Evolutionary conservation across 2,329 filamentous ascomycete genomes (phyloP).

Genomic region (Calonectria pseudoturangicola): DNA sequence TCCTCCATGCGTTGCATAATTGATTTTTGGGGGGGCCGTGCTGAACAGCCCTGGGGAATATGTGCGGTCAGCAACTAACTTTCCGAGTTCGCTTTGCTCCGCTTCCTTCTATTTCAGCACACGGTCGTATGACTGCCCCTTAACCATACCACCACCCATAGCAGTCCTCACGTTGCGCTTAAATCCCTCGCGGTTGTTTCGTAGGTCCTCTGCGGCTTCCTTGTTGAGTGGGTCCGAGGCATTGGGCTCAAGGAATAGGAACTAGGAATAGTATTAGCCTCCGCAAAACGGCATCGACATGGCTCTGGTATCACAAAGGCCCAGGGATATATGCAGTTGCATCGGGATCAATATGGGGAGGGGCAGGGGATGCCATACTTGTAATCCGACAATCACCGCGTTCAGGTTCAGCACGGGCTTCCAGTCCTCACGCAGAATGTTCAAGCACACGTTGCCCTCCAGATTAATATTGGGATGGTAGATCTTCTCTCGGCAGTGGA

Average conservation of each 20-base stretch:
- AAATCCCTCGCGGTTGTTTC: slow-evolving; percentile 89
- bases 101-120: slow-evolving; percentile 77
- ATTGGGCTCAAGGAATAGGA: slow-evolving; percentile 98
- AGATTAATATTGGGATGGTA: slow-evolving; percentile 99
- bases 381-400: slow-evolving; percentile 94
- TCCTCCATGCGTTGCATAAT: slow-evolving; percentile 15
- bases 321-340: slow-evolving; percentile 1
- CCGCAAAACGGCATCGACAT: slow-evolving; percentile 15
- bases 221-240: slow-evolving; percentile 98
- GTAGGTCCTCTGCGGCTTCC: slow-evolving; percentile 94
- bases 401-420: slow-evolving; percentile 98
- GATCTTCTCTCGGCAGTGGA: slow-evolving; percentile 97
- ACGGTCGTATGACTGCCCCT: slow-evolving; percentile 83
- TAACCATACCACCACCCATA: slow-evolving; percentile 88
- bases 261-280: slow-evolving; percentile 71
- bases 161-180: slow-evolving; percentile 90
- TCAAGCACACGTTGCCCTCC: slow-evolving; percentile 97
- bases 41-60: slow-evolving; percentile 22
- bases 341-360: not conserved
- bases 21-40: slow-evolving; percentile 20
- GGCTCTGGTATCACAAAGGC: slow-evolving; percentile 1
- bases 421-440: slow-evolving; percentile 98
- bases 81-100: slow-evolving; percentile 36
- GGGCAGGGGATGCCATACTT: slow-evolving; percentile 69
- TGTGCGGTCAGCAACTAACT: slow-evolving; percentile 28